phyloP scores from a whole-genome alignment of 306 rosid genomes.

The Rosa persica region DNA sequence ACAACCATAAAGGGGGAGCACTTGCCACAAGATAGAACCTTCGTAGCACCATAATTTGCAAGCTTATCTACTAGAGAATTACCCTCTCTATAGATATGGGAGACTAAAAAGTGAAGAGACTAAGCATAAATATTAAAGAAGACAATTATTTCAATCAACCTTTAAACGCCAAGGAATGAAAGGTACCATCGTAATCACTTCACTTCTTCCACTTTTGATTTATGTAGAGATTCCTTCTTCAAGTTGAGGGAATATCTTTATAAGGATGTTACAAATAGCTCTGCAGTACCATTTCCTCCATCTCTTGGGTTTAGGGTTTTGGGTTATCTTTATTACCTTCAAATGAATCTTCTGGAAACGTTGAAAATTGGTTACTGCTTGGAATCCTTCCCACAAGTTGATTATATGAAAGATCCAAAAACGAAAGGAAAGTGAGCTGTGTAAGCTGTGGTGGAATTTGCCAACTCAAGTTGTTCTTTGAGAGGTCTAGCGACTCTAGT shows the following conservation, averaged over 20 bases:
- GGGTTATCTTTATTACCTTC: conserved; percentile 32
- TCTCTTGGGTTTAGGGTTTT: too few relatives aligned
- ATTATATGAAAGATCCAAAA: conserved; percentile 30
- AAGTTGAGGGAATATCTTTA: neutral
- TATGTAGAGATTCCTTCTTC: neutral
- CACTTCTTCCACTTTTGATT: too few relatives aligned
- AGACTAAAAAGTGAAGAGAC: too few relatives aligned
- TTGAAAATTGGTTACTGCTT: conserved; percentile 25
- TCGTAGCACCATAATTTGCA: too few relatives aligned
- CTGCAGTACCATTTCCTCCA: neutral
- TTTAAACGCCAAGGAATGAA: too few relatives aligned
- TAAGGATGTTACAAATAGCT: neutral
- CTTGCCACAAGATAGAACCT: too few relatives aligned
- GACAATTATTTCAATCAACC: too few relatives aligned
- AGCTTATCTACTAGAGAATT: too few relatives aligned
- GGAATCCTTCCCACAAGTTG: conserved; percentile 38
- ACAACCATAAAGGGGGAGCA: too few relatives aligned
- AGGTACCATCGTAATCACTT: too few relatives aligned
- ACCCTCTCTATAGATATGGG: too few relatives aligned
- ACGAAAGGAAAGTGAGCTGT: conserved; percentile 11
- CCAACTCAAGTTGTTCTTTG: conserved; percentile 21
- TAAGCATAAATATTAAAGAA: too few relatives aligned
- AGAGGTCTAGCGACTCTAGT: conserved; percentile 37
- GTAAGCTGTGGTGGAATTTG: conserved; percentile 30
- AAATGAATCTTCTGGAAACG: conserved; percentile 32